Conservation (phyloP, 331 rosid species). For the Phaseolus coccineus region DNA sequence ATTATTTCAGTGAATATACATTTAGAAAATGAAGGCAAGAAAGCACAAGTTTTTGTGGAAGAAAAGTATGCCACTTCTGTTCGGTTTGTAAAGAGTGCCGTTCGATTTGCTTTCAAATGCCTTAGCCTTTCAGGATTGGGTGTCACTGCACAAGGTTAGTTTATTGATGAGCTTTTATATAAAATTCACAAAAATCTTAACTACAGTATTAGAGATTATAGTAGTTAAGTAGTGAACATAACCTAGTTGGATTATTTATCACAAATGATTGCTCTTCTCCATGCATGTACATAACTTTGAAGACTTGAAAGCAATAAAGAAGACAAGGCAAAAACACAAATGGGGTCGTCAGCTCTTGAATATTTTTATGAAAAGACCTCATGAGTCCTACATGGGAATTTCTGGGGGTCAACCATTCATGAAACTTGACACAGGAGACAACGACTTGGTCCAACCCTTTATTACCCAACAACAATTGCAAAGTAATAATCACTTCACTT, state of each 20-base stretch:
- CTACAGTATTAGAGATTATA: too few species aligned
- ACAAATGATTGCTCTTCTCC: too few species aligned
- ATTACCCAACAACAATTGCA: background rate
- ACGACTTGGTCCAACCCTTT: background rate
- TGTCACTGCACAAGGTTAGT: background rate
- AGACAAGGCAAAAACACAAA: constrained; percentile 33
- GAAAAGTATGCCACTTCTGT: background rate
- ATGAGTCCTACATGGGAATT: constrained; percentile 10
- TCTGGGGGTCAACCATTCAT: constrained; percentile 13
- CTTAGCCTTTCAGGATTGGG: constrained; percentile 11
- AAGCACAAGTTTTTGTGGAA: background rate
- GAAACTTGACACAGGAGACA: background rate
- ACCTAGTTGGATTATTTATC: too few species aligned
- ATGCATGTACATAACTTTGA: background rate
- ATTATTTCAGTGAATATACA: background rate
- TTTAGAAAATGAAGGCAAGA: background rate
- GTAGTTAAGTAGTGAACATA: too few species aligned
- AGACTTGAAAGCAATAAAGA: constrained; percentile 12
- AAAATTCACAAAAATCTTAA: too few species aligned
- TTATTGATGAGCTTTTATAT: too few species aligned
- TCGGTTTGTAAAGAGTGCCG: background rate
- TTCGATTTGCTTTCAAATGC: background rate
- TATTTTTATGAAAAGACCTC: background rate
- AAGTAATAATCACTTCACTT: background rate
- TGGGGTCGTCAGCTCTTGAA: constrained; percentile 37